These are phyloP conservation scores for Podospora australis DNA, from an alignment of 495 filamentous ascomycete genomes.

Conservation along the genomic window DNA sequence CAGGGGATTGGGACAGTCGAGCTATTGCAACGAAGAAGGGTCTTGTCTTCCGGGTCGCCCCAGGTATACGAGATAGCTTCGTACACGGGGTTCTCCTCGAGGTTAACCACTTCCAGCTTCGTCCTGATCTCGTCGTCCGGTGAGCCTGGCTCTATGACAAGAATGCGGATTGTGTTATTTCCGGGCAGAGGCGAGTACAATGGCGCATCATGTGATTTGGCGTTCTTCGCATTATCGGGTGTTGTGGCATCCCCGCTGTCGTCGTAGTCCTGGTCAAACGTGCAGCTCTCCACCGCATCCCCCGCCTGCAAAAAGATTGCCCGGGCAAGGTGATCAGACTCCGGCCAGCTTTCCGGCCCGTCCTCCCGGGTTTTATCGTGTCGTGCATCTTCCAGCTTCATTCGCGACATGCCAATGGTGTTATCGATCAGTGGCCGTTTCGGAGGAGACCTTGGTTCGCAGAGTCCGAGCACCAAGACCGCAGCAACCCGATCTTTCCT, in stretches of 20 bases:
- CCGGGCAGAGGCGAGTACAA: conserved; percentile 8
- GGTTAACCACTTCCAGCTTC: conserved; percentile 1
- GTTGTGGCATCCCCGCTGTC: background rate
- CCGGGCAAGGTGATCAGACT: conserved; percentile 7
- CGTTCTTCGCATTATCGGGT: background rate
- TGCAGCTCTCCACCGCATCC: conserved; percentile 6
- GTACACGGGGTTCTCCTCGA: conserved; percentile 9
- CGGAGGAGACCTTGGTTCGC: background rate
- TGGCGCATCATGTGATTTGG: background rate
- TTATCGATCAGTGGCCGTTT: background rate
- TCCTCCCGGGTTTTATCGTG: background rate
- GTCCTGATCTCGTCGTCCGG: background rate
- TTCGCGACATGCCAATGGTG: background rate
- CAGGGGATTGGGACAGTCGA: conserved; percentile 4
- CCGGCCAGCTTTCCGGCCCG: conserved; percentile 4
- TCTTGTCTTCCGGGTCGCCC: conserved; percentile 11
- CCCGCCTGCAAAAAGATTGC: conserved; percentile 11
- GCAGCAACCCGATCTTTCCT: background rate
- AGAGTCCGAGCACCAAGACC: conserved; percentile 1
- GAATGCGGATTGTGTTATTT: conserved; percentile 6
- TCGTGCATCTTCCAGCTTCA: background rate
- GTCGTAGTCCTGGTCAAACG: conserved; percentile 3
- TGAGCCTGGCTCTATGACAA: conserved; percentile 3
- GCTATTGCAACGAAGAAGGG: conserved; percentile 4
- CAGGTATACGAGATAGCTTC: conserved; percentile 19